phyloP scores from a whole-genome alignment of 352 stramenopile species.

The Thraustochytrium sp. region DNA sequence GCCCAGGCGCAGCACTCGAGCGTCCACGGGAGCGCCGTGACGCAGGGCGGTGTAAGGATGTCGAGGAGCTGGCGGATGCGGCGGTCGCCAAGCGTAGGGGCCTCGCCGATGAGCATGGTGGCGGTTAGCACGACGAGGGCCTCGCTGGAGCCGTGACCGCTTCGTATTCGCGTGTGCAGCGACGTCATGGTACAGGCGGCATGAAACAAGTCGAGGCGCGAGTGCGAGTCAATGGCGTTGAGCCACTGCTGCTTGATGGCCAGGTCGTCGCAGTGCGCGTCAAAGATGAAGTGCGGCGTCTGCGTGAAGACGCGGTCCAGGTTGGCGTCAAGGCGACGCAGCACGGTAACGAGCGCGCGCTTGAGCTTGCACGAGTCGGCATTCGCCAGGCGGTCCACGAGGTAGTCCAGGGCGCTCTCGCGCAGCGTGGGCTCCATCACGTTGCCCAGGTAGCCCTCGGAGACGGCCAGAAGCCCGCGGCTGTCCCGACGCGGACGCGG shows the following conservation, averaged over 20 bases:
- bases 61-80: neutral
- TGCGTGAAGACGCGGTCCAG: neutral
- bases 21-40: neutral
- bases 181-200: neutral
- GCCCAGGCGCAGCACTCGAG: slow-evolving; percentile 7
- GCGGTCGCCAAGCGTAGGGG: neutral
- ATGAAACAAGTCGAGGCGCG: neutral
- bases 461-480: neutral
- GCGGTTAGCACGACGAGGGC: neutral
- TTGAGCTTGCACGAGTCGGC: neutral
- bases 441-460: neutral
- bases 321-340: neutral
- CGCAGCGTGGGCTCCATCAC: neutral
- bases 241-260: slow-evolving; percentile 21
- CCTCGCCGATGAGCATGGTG: slow-evolving; percentile 8
- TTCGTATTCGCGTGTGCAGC: neutral
- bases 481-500: neutral
- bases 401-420: neutral
- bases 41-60: neutral
- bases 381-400: neutral
- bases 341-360: neutral
- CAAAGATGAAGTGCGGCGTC: neutral
- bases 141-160: neutral
- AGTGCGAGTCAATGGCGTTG: neutral
- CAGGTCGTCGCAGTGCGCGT: neutral